Evolutionary conservation across 2,329 filamentous ascomycete genomes (phyloP).

Genomic region (Macroventuria anomochaeta): DNA sequence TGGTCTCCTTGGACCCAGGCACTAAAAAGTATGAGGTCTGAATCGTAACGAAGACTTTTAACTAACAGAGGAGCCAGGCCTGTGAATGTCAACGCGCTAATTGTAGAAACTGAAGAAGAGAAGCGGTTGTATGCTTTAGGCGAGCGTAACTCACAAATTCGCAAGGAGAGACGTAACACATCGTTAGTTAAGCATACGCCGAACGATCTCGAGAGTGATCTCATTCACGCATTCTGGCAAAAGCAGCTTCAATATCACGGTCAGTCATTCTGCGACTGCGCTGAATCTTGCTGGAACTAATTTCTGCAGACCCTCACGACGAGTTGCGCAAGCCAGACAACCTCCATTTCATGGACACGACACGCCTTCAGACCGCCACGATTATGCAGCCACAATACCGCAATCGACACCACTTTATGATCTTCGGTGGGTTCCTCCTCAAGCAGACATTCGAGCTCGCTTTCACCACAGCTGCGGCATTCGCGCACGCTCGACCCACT

Average conservation of each 20-base stretch:
- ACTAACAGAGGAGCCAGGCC: constrained; percentile 51
- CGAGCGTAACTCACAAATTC: constrained; percentile 69
- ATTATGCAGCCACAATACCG: constrained; percentile 79
- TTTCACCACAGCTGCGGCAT: constrained; percentile 75
- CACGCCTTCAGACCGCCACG: constrained; percentile 68
- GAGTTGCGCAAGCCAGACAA: constrained; percentile 62
- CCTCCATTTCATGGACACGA: constrained; percentile 67
- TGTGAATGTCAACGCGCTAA: constrained; percentile 66
- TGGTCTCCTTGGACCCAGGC: constrained; percentile 74
- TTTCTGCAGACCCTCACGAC: constrained; percentile 59
- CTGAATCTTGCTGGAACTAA: neutral
- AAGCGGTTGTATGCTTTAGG: constrained; percentile 67
- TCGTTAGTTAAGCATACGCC: constrained; percentile 71
- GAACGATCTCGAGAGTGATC: constrained; percentile 72
- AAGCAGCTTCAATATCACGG: constrained; percentile 69
- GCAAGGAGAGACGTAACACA: constrained; percentile 66
- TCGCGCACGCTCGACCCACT: constrained; percentile 71
- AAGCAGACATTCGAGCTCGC: constrained; percentile 79
- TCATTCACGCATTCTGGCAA: constrained; percentile 78
- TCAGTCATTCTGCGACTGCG: constrained; percentile 30
- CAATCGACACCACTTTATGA: constrained; percentile 77
- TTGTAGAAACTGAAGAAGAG: constrained; percentile 70
- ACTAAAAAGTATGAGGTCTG: constrained; percentile 63
- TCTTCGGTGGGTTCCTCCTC: constrained; percentile 76
- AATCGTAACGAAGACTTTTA: neutral